A percentile compares a stretch with the other conserved stretches of the same genome.
phyloP scores from a whole-genome alignment of 108 stramenopile species.

The Skeletonema costatum region DNA sequence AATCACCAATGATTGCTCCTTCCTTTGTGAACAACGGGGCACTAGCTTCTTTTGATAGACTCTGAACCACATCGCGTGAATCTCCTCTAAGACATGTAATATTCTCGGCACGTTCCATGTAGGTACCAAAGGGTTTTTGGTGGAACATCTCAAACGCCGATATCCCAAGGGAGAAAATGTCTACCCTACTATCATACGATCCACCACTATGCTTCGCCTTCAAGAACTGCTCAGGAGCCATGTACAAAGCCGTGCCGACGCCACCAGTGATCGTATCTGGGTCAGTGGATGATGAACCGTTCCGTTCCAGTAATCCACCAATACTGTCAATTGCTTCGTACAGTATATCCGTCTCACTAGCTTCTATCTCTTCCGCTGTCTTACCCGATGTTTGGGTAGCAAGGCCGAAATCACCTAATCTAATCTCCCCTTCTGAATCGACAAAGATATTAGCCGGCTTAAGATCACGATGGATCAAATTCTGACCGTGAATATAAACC shows the following conservation, averaged over 20 bases:
- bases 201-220: slow-evolving; percentile 29
- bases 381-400: slow-evolving; percentile 50
- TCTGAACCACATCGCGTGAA: slow-evolving; percentile 10
- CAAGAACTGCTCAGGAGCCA: slow-evolving; percentile 67
- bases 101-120: slow-evolving; percentile 66
- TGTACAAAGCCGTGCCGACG: slow-evolving; percentile 79
- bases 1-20: slow-evolving; percentile 22
- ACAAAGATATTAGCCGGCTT: slow-evolving; percentile 38
- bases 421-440: slow-evolving; percentile 51
- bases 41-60: slow-evolving; percentile 37
- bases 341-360: slow-evolving; percentile 45
- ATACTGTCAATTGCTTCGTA: slow-evolving; percentile 66
- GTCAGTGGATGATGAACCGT: background rate
- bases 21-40: slow-evolving; percentile 29
- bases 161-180: slow-evolving; percentile 83
- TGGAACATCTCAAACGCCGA: slow-evolving; percentile 81
- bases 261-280: slow-evolving; percentile 67
- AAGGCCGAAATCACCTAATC: slow-evolving; percentile 81
- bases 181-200: slow-evolving; percentile 74
- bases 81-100: slow-evolving; percentile 60
- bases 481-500: slow-evolving; percentile 66
- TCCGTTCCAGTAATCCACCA: slow-evolving; percentile 42
- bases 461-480: slow-evolving; percentile 75
- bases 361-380: slow-evolving; percentile 12
- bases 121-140: slow-evolving; percentile 58